Evolutionary conservation across 805 yeast species (phyloP).

Genomic region (Starmerella vaccinii): DNA sequence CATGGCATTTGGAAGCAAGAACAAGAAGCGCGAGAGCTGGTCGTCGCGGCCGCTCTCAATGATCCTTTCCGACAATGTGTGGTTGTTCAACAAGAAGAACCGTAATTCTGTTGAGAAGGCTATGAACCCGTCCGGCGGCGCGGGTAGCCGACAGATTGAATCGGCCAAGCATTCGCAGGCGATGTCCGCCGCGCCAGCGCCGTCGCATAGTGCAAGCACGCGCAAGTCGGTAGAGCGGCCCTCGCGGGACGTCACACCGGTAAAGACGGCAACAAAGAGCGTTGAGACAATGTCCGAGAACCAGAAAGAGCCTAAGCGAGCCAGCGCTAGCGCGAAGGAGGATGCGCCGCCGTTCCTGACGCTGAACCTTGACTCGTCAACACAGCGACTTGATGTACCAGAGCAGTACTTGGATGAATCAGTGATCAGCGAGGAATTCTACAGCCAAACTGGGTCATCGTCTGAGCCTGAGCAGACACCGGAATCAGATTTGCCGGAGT

Average conservation of each 20-base stretch:
- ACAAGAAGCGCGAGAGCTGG: constrained; percentile 19
- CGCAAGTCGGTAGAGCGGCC: background rate
- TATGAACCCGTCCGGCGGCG: constrained; percentile 5
- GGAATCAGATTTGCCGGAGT: background rate
- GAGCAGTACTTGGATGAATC: constrained; percentile 8
- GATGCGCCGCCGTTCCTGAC: constrained; percentile 17
- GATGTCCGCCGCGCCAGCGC: background rate
- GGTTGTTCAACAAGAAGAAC: constrained; percentile 13
- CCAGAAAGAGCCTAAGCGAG: background rate
- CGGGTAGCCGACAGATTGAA: background rate
- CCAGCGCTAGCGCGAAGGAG: background rate
- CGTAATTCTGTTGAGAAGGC: constrained; percentile 10
- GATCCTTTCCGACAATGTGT: constrained; percentile 20
- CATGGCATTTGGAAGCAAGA: constrained; percentile 19
- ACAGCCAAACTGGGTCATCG: background rate
- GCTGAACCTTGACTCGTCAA: constrained; percentile 10
- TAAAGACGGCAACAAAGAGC: background rate
- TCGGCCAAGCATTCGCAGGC: background rate
- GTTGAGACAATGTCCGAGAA: background rate
- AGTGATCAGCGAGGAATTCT: background rate
- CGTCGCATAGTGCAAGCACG: background rate
- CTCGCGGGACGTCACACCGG: background rate
- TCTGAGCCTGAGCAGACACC: background rate
- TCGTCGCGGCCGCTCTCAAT: constrained; percentile 21
- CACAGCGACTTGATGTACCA: constrained; percentile 11